Evolutionary conservation across 352 stramenopile species (phyloP), one percentile per base, ranked within the genome.

Genomic region (Globisporangium acanthophoron): DNA sequence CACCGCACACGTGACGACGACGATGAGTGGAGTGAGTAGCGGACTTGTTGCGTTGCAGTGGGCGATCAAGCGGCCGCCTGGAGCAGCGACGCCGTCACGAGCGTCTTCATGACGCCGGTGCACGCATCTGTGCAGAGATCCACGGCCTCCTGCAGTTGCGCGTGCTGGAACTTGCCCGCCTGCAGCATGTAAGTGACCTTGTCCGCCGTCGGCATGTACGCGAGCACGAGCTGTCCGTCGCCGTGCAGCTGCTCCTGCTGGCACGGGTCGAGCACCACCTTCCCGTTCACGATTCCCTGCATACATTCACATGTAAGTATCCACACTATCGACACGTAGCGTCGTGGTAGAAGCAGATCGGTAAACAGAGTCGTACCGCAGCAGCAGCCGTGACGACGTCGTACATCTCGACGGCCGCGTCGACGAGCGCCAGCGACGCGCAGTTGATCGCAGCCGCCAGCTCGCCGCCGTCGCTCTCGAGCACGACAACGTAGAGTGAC

Each of bases 341-440:
- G 33, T 6, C 33, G 9, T 8, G 18, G 21, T 11, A 46, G 29
- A 8, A 40, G 39, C 41, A 66, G 8, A 35, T 6, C 15, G 16
- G 18, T 49, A 21, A 20, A 35, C 6, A 56, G 41, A 3, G 16
- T 48, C 62, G 48, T 44, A 67, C 60, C 29, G 82, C 90, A 55
- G 65, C 86, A 12, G 86, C 73, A 6, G 86, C 78, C 27, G 88
- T 88, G 35, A 97, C 88, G 29, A 97, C 72, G 66, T 97, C 90
- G 54, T 89, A 94, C 74, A 97, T 94, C 69, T 97, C 90, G n/a
- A 97, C 85, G 0, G 85, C 87, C 7, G 87, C 88, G 52, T 97
- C 86, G 8, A 85, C 82, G 5, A 97, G 73, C 24, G 90, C 90
- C 31, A 97, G 70, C 21, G 87, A 97, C 33, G 90, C 89, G 46